Conservation (phyloP, 306 rosid genomes). For the Acmispon strigosus region DNA sequence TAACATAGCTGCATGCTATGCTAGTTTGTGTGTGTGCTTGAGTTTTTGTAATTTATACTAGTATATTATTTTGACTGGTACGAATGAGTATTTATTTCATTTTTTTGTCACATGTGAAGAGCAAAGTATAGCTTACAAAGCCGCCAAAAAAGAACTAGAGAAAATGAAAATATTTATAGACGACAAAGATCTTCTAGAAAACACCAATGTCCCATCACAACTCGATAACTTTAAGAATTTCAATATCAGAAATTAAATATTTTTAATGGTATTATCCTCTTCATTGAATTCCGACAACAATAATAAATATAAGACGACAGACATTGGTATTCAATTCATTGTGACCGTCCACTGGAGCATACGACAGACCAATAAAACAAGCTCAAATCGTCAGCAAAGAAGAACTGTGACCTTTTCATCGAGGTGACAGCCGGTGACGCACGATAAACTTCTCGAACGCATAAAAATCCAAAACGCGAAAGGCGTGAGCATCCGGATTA, state of each 20-base stretch:
- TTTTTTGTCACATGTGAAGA: too few relatives aligned
- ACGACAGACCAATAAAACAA: constrained; percentile 23
- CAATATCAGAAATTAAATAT: neutral
- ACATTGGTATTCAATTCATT: neutral
- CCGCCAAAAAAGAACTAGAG: neutral
- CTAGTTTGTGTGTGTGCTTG: too few relatives aligned
- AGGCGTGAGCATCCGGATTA: constrained; percentile 25
- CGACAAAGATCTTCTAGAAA: constrained; percentile 16
- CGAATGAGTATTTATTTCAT: too few relatives aligned
- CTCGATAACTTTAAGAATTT: constrained; percentile 17
- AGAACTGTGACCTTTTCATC: neutral
- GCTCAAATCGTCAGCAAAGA: neutral
- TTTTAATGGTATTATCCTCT: neutral
- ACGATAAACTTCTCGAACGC: neutral
- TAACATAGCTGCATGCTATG: too few relatives aligned
- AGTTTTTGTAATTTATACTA: too few relatives aligned
- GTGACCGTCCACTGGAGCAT: neutral
- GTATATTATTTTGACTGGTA: too few relatives aligned
- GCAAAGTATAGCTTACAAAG: neutral
- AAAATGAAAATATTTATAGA: neutral
- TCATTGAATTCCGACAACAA: neutral
- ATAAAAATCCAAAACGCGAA: constrained; percentile 29
- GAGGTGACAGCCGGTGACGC: constrained; percentile 5
- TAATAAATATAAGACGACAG: neutral
- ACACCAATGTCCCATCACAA: neutral